phyloP scores from a whole-genome alignment of 345 rosid species.

The Moricandia arvensis region DNA sequence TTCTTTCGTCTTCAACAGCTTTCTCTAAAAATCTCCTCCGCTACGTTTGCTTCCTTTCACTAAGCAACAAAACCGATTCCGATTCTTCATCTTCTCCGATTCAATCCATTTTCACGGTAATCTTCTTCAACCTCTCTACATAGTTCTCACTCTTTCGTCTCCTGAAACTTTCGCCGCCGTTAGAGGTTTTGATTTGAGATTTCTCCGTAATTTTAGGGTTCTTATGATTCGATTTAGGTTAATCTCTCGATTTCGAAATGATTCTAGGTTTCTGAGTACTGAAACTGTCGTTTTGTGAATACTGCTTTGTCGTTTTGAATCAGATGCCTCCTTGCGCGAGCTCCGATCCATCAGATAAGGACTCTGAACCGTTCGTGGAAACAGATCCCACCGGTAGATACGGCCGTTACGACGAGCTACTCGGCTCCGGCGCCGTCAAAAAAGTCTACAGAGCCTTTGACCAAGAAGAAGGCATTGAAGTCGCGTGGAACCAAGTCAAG shows the following conservation, averaged over 20 bases:
- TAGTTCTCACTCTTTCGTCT: neutral
- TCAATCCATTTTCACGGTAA: slow-evolving; percentile 28
- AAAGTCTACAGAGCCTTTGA: slow-evolving; percentile 88
- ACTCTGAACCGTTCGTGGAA: slow-evolving; percentile 68
- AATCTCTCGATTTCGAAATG: neutral
- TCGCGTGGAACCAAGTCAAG: slow-evolving; percentile 92
- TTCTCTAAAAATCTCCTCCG: neutral
- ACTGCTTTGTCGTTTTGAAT: neutral
- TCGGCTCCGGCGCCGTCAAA: slow-evolving; percentile 73
- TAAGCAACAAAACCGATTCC: neutral
- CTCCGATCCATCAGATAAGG: slow-evolving; percentile 46
- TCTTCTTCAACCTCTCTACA: neutral
- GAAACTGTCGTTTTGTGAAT: slow-evolving; percentile 2
- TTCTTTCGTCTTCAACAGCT: slow-evolving; percentile 25
- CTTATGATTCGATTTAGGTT: neutral
- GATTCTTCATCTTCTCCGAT: neutral
- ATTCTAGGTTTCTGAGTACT: neutral
- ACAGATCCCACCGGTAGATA: slow-evolving; percentile 75
- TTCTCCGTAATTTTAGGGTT: slow-evolving; percentile 8
- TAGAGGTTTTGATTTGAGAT: neutral
- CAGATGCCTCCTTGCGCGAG: slow-evolving; percentile 54
- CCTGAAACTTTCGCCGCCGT: neutral
- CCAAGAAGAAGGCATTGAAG: slow-evolving; percentile 88
- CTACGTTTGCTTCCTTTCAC: slow-evolving; percentile 18
- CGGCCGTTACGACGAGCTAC: slow-evolving; percentile 66